Base-by-base conservation (phyloP, 192 early-diverging fungal genomes). In the Ambispora gerdemannii region DNA sequence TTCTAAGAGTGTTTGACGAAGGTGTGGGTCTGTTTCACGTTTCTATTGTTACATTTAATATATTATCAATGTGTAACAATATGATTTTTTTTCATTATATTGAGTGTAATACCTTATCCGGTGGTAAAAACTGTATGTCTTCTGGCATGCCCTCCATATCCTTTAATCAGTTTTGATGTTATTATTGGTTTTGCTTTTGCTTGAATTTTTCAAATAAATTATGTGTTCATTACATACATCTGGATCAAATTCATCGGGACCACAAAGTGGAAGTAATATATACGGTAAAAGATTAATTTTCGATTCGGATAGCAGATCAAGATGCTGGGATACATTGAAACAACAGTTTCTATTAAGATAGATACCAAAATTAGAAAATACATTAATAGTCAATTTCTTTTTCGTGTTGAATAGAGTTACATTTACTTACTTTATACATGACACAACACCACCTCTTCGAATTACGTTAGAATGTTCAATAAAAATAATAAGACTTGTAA, bases 121-220 rank as follows among this genome's bases (percentile, higher is more conserved):
- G 80, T 43, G 87, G 90, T 36, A 96, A 73, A 2, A 97, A 76
- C 74, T 96, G 93, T 33, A 95, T 87, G 73, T 97, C 95, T 62
- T 94, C 93, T 0, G 93, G 95, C 84, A 98, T 90, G 3, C 81
- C 82, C 32, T 96, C 95, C 88, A 94, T 93, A 38, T 97, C 94
- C 84, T 89, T 63, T 59, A 19, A 50, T 2, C 20, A 43, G 15
- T 43, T 15, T 10, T n/a, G n/a, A n/a, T n/a, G n/a, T n/a, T n/a
- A n/a, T n/a, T n/a, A n/a, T n/a, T n/a, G n/a, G n/a, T n/a, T n/a
- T n/a, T n/a, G n/a, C n/a, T n/a, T n/a, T n/a, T n/a, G n/a, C n/a
- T n/a, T n/a, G n/a, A n/a, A n/a, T n/a, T n/a, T n/a, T n/a, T n/a
- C n/a, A n/a, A n/a, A n/a, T n/a, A n/a, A n/a, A n/a, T n/a, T n/a